Conservation (phyloP, 257 asterid species). For the Nicotiana paniculata region DNA sequence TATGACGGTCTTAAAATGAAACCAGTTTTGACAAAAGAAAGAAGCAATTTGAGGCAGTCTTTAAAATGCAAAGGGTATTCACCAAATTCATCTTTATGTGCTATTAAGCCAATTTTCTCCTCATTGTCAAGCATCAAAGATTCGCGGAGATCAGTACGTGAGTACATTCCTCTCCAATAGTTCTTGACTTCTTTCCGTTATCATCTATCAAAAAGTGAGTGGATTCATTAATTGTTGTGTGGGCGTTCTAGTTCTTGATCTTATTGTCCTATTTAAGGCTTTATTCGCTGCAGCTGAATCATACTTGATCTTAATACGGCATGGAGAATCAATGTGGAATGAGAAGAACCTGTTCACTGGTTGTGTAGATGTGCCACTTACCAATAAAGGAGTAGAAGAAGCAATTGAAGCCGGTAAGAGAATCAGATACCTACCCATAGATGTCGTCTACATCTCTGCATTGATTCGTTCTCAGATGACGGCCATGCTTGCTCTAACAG, state of each 20-base stretch:
- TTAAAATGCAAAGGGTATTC: background rate
- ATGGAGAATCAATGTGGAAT: slow-evolving; percentile 98
- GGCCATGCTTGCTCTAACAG: slow-evolving; percentile 84
- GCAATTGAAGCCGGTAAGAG: slow-evolving; percentile 94
- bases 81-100: slow-evolving; percentile 10
- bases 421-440: slow-evolving; percentile 68
- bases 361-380: slow-evolving; percentile 90
- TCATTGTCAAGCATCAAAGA: slow-evolving; percentile 11
- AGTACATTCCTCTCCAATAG: slow-evolving; percentile 20
- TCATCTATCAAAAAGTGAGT: background rate
- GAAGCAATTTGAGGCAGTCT: slow-evolving; percentile 11
- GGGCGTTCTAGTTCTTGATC: background rate
- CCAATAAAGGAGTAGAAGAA: slow-evolving; percentile 72
- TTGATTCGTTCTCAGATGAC: slow-evolving; percentile 94
- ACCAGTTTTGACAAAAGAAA: slow-evolving; percentile 6
- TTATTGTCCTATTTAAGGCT: background rate
- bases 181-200: background rate
- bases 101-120: slow-evolving; percentile 20
- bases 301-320: slow-evolving; percentile 66
- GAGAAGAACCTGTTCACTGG: slow-evolving; percentile 93
- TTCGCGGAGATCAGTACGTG: slow-evolving; percentile 33
- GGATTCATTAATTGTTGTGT: background rate
- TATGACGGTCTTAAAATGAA: slow-evolving; percentile 1
- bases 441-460: slow-evolving; percentile 71
- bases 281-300: slow-evolving; percentile 48